Evolutionary conservation across 2,329 filamentous ascomycete genomes (phyloP), one percentile per base, ranked within the genome.

Genomic region (Samsoniella hepiali): DNA sequence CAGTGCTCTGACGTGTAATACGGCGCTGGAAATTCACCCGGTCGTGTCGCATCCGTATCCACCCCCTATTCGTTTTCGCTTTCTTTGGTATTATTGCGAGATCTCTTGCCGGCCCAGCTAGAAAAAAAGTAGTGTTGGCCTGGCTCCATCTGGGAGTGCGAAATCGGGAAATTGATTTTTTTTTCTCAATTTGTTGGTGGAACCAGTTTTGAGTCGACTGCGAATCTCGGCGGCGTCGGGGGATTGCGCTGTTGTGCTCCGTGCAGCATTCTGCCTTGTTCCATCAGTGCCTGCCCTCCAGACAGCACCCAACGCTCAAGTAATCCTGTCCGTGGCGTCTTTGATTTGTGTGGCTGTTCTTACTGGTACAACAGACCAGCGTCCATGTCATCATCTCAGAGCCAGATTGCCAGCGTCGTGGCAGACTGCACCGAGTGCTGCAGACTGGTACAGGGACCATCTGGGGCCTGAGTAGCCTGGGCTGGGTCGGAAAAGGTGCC

Each of bases 21-120:
- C 27, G 17, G 29, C 27, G 49, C 36, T 27, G 55, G 27, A 15
- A 29, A 7, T 8, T 40, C 34, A 31, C 31, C 38, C 38, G 38
- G 11, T 40, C 60, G 40, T 63, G 36, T 63, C 61, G 61, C 61
- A 63, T 63, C 61, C 61, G 61, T 63, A 63, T 63, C 61, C 61
- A 57, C 58, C 58, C 49, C 58, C 45, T 29, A 22, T 62, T 62
- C 58, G 58, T 62, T 62, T 62, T 62, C 58, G 58, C 40, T 54
- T 62, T 53, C 9, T 22, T 22, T 15, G n/a, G 27, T 15, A 29
- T 45, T 47, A 9, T 53, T 55, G 38, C 60, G 29, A 22, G n/a
- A 55, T 56, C 51, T 44, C 36, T 62, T 62, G 51, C 59, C 51
- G 58, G 22, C 32, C 7, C 22, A 45, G 42, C 54, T n/a, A 34